These are phyloP conservation scores for Xylaria digitata DNA, from an alignment of 2,329 filamentous ascomycete genomes.

Conservation along the genomic window DNA sequence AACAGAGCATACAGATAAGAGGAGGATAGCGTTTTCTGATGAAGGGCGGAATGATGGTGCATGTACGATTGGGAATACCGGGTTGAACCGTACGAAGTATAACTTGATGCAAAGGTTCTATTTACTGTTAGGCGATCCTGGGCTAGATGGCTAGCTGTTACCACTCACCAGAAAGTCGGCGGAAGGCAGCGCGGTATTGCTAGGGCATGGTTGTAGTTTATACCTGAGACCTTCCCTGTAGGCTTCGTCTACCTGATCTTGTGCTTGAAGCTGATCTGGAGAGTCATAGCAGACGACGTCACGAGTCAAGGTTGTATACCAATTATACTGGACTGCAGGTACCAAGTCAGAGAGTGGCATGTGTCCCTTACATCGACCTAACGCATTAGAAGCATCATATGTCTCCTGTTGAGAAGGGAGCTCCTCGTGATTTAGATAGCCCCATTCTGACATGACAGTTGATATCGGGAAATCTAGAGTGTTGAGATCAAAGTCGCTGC, in stretches of 20 bases:
- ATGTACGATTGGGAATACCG: slow-evolving; percentile 35
- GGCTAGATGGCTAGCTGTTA: not conserved
- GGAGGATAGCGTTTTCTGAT: slow-evolving; percentile 34
- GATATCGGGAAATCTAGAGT: slow-evolving; percentile 34
- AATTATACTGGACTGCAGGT: slow-evolving; percentile 34
- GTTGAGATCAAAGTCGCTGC: slow-evolving; percentile 35
- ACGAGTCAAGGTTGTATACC: slow-evolving; percentile 34
- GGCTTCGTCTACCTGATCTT: slow-evolving; percentile 35
- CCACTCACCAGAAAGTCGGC: slow-evolving; percentile 32
- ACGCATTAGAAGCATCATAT: slow-evolving; percentile 18
- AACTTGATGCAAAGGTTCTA: slow-evolving; percentile 37
- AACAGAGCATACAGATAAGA: slow-evolving; percentile 34
- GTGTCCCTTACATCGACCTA: slow-evolving; percentile 27
- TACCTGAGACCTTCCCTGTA: slow-evolving; percentile 35
- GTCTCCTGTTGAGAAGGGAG: slow-evolving; percentile 20
- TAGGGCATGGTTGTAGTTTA: slow-evolving; percentile 33
- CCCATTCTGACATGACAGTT: slow-evolving; percentile 31
- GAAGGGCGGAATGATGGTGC: slow-evolving; percentile 36
- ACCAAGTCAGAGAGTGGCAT: slow-evolving; percentile 34
- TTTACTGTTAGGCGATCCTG: slow-evolving; percentile 16
- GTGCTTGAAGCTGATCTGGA: slow-evolving; percentile 20
- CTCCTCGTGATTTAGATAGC: slow-evolving; percentile 22
- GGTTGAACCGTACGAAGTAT: slow-evolving; percentile 37
- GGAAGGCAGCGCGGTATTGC: slow-evolving; percentile 33
- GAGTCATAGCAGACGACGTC: slow-evolving; percentile 35